Evolutionary conservation across 164 flowering plant genomes (phyloP).

Genomic region (Vitis labrusca): DNA sequence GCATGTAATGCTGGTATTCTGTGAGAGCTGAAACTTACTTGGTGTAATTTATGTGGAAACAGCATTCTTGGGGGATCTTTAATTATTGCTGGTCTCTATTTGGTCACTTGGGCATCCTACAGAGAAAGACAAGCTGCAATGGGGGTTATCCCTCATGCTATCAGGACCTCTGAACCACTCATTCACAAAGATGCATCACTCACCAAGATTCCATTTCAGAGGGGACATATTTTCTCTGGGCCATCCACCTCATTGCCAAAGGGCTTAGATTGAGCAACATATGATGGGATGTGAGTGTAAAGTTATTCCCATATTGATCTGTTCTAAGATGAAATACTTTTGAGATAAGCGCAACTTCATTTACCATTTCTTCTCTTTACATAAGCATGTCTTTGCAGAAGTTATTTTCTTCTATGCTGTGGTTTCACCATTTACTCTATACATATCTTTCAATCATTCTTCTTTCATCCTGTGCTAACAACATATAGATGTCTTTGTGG

Average conservation of each 20-base stretch:
- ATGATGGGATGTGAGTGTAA: not conserved
- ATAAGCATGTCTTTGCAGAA: not conserved
- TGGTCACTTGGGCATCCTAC: slow-evolving; percentile 95
- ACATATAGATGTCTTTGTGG: too few relatives aligned
- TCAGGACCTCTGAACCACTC: slow-evolving; percentile 50
- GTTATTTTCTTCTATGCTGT: not conserved
- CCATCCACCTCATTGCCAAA: slow-evolving; percentile 43
- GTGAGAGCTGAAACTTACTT: slow-evolving; percentile 5
- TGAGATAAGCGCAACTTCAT: not conserved
- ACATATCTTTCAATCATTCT: not conserved
- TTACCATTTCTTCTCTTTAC: not conserved
- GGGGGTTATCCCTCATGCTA: slow-evolving; percentile 22
- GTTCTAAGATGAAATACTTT: not conserved
- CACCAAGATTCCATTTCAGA: slow-evolving; percentile 44
- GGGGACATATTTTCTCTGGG: slow-evolving; percentile 51
- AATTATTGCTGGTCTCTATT: slow-evolving; percentile 82
- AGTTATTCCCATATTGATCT: not conserved
- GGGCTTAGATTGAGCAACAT: slow-evolving; percentile 38
- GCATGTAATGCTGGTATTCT: not conserved
- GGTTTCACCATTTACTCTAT: not conserved
- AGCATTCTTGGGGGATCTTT: slow-evolving; percentile 81
- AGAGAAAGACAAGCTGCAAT: slow-evolving; percentile 49
- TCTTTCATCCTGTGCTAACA: not conserved
- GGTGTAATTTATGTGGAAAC: slow-evolving; percentile 21
- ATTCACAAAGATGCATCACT: slow-evolving; percentile 40